Percentiles rank a stretch among this genome's conserved stretches.
Conservation (phyloP, 164 flowering plant genomes). For the grape (Vitis vinifera) region DNA sequence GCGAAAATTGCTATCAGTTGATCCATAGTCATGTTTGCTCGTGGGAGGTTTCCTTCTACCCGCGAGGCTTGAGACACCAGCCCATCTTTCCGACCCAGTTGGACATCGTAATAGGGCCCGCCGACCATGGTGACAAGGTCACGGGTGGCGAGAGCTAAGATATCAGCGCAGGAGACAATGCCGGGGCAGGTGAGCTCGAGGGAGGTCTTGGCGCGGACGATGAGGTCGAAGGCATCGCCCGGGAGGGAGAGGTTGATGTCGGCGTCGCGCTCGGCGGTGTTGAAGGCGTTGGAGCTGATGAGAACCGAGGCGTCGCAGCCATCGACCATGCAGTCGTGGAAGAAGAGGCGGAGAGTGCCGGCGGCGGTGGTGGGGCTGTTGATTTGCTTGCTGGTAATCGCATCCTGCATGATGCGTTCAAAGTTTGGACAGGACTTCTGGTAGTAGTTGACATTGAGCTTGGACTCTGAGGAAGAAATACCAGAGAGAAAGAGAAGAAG, state of each 20-base stretch:
- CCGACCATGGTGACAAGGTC: slow-evolving; percentile 67
- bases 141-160: slow-evolving; percentile 58
- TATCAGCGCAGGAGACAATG: slow-evolving; percentile 72
- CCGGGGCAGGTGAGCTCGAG: slow-evolving; percentile 73
- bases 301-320: slow-evolving; percentile 67
- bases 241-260: slow-evolving; percentile 73
- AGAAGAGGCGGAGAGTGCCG: slow-evolving; percentile 55
- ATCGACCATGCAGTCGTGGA: slow-evolving; percentile 63
- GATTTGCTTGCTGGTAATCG: slow-evolving; percentile 49
- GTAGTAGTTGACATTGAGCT: slow-evolving; percentile 49
- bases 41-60: slow-evolving; percentile 36
- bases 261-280: slow-evolving; percentile 67
- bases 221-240: slow-evolving; percentile 71
- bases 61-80: slow-evolving; percentile 33
- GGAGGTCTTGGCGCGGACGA: slow-evolving; percentile 54
- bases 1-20: slow-evolving; percentile 42
- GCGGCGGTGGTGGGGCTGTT: slow-evolving; percentile 65
- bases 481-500: slow-evolving; percentile 10
- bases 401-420: slow-evolving; percentile 34
- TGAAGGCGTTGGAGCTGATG: slow-evolving; percentile 41
- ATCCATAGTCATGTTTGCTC: slow-evolving; percentile 30
- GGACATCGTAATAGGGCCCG: slow-evolving; percentile 57
- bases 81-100: slow-evolving; percentile 63
- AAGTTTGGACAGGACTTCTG: slow-evolving; percentile 42
- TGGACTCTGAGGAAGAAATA: slow-evolving; percentile 13